Evolutionary conservation across 108 stramenopile genomes (phyloP).

Genomic region (Skeletonema marinoi): DNA sequence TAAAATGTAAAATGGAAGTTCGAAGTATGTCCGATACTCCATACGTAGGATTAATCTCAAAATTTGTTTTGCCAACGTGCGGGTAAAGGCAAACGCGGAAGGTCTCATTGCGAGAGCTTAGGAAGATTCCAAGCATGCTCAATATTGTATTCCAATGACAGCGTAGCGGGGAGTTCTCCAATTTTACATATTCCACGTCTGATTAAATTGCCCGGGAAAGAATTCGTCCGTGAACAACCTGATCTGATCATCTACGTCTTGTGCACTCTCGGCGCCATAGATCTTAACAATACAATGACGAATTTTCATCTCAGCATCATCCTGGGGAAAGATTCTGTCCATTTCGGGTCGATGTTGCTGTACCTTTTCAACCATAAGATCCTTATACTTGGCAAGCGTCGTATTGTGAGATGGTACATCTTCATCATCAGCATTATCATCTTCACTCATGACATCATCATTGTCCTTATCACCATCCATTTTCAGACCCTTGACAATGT

Average conservation of each 20-base stretch:
- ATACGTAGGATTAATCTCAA: too few relatives aligned
- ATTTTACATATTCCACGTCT: background rate
- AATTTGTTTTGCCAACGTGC: too few relatives aligned
- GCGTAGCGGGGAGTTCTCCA: background rate
- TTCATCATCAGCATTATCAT: background rate
- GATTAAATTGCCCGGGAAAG: conserved; percentile 10
- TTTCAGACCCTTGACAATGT: conserved; percentile 5
- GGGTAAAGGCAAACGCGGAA: too few relatives aligned
- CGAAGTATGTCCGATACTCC: too few relatives aligned
- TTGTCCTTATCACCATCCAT: conserved; percentile 10
- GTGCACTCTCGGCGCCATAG: background rate
- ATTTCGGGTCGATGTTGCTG: background rate
- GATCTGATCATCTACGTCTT: conserved; percentile 18
- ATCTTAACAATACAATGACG: conserved; percentile 15
- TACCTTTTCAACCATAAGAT: conserved; percentile 22
- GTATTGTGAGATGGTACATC: background rate
- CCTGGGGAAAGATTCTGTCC: background rate
- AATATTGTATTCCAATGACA: too few relatives aligned
- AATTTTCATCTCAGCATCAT: conserved; percentile 9
- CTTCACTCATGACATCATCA: conserved; percentile 25
- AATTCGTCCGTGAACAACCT: conserved; percentile 18
- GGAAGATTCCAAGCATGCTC: too few relatives aligned
- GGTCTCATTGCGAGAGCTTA: too few relatives aligned
- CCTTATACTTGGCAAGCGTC: conserved; percentile 22
- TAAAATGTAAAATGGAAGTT: too few relatives aligned